phyloP scores from a whole-genome alignment of 1,284 basidiomycete species.

The Calocybe gambosa region DNA sequence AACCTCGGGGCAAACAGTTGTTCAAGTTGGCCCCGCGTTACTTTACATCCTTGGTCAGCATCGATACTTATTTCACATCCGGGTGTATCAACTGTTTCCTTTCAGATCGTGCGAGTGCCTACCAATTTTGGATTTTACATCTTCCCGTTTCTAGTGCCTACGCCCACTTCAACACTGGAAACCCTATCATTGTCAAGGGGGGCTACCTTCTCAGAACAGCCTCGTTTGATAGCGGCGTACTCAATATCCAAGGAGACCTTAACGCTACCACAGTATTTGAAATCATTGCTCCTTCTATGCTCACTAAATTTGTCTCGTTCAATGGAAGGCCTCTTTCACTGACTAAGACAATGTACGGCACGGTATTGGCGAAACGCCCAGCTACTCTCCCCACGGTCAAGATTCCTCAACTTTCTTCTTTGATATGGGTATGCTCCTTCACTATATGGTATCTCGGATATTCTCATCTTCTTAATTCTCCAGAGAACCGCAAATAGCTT shows the following conservation, averaged over 20 bases:
- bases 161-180: conserved; percentile 31
- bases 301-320: conserved; percentile 32
- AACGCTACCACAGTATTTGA: conserved; percentile 37
- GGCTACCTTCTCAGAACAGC: conserved; percentile 41
- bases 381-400: conserved; percentile 26
- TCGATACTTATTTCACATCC: background rate
- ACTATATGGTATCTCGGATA: background rate
- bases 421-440: conserved; percentile 29
- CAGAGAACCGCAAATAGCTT: conserved; percentile 34
- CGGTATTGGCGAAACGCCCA: conserved; percentile 23
- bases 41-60: conserved; percentile 39
- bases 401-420: conserved; percentile 26
- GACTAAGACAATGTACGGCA: conserved; percentile 34
- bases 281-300: conserved; percentile 35
- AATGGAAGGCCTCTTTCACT: conserved; percentile 29
- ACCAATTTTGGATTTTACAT: conserved; percentile 45
- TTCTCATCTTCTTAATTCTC: background rate
- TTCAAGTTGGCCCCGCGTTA: conserved; percentile 35
- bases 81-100: background rate
- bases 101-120: conserved; percentile 40
- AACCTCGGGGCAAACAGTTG: conserved; percentile 39
- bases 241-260: conserved; percentile 37
- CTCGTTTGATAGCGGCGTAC: conserved; percentile 25
- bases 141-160: conserved; percentile 31
- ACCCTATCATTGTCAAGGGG: conserved; percentile 41